Evolutionary conservation across 208 protist genomes (phyloP).

Genomic region (Leishmania arabica): DNA sequence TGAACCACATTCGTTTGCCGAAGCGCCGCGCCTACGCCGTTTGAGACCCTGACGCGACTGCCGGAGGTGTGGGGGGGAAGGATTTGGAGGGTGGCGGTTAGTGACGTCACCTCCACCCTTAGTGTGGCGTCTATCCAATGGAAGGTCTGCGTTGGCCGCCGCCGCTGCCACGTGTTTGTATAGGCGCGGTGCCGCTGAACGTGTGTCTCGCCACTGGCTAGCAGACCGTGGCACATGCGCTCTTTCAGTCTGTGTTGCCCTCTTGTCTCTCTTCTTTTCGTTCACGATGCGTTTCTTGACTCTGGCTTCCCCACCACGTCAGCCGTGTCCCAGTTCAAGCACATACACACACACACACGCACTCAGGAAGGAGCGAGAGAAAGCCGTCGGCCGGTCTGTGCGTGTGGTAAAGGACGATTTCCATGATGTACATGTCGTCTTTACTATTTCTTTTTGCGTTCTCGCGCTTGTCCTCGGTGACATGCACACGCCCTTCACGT

Average conservation of each 20-base stretch:
- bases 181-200: background rate
- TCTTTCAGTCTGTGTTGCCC: background rate
- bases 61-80: background rate
- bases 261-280: no score
- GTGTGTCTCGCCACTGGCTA: background rate
- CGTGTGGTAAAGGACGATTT: background rate
- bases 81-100: background rate
- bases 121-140: background rate
- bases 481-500: background rate
- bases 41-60: background rate
- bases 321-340: no score
- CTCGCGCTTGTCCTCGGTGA: background rate
- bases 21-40: conserved; percentile 36
- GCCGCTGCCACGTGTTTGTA: background rate
- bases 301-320: no score
- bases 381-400: no score
- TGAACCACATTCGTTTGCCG: conserved; percentile 16
- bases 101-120: background rate
- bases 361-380: no score
- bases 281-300: no score
- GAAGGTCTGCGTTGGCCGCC: background rate
- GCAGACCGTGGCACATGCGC: background rate
- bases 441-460: background rate
- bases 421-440: background rate
- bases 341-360: no score